A percentile compares a stretch with the other conserved stretches of the same genome.
Conservation (phyloP, 1,139 yeast genomes). For the Kodamaea sp. region DNA sequence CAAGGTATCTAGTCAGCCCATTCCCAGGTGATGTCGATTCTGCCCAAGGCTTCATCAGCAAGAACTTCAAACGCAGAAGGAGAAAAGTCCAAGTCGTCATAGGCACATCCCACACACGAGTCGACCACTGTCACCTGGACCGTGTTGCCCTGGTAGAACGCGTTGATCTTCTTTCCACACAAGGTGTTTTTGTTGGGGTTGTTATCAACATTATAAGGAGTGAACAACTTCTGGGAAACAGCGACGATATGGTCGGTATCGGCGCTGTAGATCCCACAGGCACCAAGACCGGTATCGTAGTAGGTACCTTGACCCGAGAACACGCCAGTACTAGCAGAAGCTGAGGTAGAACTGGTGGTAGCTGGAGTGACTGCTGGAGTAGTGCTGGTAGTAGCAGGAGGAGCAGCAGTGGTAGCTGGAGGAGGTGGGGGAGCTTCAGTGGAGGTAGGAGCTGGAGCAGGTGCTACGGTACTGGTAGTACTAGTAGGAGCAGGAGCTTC, state of each 20-base stretch:
- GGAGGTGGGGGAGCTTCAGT: conserved; percentile 13
- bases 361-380: conserved; percentile 8
- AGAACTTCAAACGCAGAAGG: conserved; percentile 42
- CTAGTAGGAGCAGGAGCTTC: too few relatives aligned
- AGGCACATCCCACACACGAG: conserved; percentile 42
- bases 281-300: conserved; percentile 60
- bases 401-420: conserved; percentile 11
- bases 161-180: conserved; percentile 46
- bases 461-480: neutral
- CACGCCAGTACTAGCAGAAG: conserved; percentile 16
- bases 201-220: conserved; percentile 30
- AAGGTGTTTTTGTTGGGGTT: conserved; percentile 46
- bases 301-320: conserved; percentile 59
- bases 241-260: conserved; percentile 53
- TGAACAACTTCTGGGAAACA: conserved; percentile 37
- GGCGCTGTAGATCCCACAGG: conserved; percentile 54
- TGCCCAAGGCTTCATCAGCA: conserved; percentile 42
- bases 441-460: neutral
- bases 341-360: neutral
- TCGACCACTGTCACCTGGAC: conserved; percentile 48
- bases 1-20: conserved; percentile 3
- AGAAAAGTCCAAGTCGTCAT: conserved; percentile 45
- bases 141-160: conserved; percentile 39
- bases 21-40: conserved; percentile 44
- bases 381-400: conserved; percentile 9